phyloP scores from a whole-genome alignment of 2,329 filamentous ascomycete species.

The Monosporascus sp. region DNA sequence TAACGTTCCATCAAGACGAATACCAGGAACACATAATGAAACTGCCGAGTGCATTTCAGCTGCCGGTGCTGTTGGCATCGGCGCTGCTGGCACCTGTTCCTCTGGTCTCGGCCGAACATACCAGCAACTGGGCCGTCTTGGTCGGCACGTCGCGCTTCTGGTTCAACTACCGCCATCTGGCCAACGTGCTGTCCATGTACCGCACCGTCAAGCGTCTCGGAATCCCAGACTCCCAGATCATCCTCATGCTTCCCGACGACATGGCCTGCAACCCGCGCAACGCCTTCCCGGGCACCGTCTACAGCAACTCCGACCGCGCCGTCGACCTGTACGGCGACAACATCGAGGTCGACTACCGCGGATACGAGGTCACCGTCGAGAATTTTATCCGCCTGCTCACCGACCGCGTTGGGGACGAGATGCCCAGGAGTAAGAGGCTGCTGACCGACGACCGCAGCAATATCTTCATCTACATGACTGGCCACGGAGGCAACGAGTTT shows the following conservation, averaged over 20 bases:
- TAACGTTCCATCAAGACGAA: background rate
- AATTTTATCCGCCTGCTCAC: constrained; percentile 96
- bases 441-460: constrained; percentile 95
- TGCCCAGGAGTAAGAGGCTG: constrained; percentile 88
- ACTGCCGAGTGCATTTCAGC: constrained; percentile 36
- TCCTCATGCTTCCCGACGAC: constrained; percentile 99
- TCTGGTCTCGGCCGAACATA: constrained; percentile 66
- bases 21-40: constrained; percentile 39
- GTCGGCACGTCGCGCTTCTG: constrained; percentile 98
- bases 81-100: constrained; percentile 39
- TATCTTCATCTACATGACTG: constrained; percentile 98
- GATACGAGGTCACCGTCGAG: constrained; percentile 97
- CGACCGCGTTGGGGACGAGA: constrained; percentile 88
- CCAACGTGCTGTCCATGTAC: constrained; percentile 96
- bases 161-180: constrained; percentile 99
- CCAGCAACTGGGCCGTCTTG: constrained; percentile 98
- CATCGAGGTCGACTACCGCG: constrained; percentile 97
- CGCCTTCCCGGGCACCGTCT: constrained; percentile 94
- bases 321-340: constrained; percentile 97
- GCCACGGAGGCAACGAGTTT: constrained; percentile 95
- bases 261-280: constrained; percentile 99
- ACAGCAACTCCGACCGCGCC: constrained; percentile 94
- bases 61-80: constrained; percentile 44
- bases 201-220: constrained; percentile 96
- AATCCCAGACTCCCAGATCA: constrained; percentile 97